Evolutionary conservation across 2,329 filamentous ascomycete species (phyloP).

Genomic region (Colletotrichum sansevieriae): DNA sequence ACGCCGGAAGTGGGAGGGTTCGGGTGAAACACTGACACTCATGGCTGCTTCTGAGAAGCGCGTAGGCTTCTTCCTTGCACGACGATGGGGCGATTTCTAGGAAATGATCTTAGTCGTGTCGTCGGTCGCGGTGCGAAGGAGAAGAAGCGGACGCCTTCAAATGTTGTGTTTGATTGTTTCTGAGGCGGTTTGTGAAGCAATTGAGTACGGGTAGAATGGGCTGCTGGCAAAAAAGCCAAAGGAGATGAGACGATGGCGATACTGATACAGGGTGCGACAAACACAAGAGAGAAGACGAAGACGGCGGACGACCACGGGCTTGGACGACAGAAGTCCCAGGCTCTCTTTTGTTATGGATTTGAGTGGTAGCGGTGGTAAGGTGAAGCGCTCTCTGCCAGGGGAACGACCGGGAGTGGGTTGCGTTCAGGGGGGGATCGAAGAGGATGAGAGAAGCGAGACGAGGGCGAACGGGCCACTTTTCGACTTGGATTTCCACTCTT

Average conservation of each 20-base stretch:
- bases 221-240: conserved; percentile 5
- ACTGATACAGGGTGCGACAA: neutral
- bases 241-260: conserved; percentile 34
- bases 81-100: conserved; percentile 24
- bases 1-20: conserved; percentile 44
- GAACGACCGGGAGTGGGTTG: neutral
- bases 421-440: neutral
- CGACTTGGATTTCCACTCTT: conserved; percentile 13
- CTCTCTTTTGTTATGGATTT: conserved; percentile 22
- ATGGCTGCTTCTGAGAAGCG: conserved; percentile 52
- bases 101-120: conserved; percentile 3
- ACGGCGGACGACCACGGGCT: neutral
- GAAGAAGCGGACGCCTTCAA: conserved; percentile 13
- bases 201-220: conserved; percentile 40
- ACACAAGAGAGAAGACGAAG: conserved; percentile 1
- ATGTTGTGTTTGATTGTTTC: conserved; percentile 14
- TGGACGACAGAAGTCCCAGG: conserved; percentile 32
- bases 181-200: conserved; percentile 32
- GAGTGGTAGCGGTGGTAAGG: neutral
- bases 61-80: conserved; percentile 43
- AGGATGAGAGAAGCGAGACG: conserved; percentile 27
- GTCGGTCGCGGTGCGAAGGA: conserved; percentile 20
- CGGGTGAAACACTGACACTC: conserved; percentile 62
- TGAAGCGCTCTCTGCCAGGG: neutral
- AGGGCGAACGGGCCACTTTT: neutral